phyloP scores from a whole-genome alignment of 2,329 filamentous ascomycete species.

The Pseudogymnoascus sp. region DNA sequence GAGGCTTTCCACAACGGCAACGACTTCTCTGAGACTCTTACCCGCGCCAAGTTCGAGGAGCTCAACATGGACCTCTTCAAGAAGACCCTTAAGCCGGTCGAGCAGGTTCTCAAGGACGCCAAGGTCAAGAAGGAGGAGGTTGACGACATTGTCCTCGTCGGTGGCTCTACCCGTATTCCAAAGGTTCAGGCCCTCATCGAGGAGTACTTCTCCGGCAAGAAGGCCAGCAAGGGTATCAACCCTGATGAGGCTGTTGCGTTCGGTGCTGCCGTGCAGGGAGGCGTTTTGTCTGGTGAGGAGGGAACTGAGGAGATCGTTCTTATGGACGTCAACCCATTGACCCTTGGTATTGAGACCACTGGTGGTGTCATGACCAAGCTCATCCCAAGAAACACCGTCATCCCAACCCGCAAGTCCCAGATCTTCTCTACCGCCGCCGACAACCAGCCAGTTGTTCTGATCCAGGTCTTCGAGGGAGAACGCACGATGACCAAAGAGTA shows the following conservation, averaged over 20 bases:
- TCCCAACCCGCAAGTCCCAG: conserved; percentile 93
- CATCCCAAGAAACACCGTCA: conserved; percentile 88
- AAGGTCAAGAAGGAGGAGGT: conserved; percentile 95
- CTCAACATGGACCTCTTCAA: conserved; percentile 99
- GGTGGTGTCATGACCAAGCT: conserved; percentile 97
- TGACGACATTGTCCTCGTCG: conserved; percentile 93
- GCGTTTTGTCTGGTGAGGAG: conserved; percentile 84
- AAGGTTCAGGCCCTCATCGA: conserved; percentile 93
- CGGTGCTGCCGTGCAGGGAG: conserved; percentile 93
- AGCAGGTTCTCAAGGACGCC: conserved; percentile 97
- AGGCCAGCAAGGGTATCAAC: conserved; percentile 98
- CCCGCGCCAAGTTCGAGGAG: conserved; percentile 98
- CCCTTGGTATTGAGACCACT: conserved; percentile 94
- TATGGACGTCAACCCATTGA: conserved; percentile 95
- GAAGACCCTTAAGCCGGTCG: conserved; percentile 97
- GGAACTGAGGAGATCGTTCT: conserved; percentile 75
- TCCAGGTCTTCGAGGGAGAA: conserved; percentile 94
- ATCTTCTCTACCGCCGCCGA: conserved; percentile 96
- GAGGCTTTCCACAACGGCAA: conserved; percentile 95
- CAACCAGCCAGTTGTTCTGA: conserved; percentile 91
- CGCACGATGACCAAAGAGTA: conserved; percentile 72
- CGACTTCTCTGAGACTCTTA: conserved; percentile 97
- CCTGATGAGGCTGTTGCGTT: conserved; percentile 98
- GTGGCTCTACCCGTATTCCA: conserved; percentile 98
- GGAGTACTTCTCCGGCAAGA: conserved; percentile 93